Percentiles rank a stretch among this genome's conserved stretches.
These are phyloP conservation scores for Spiraea crenata DNA, from an alignment of 331 rosid genomes.

Conservation along the genomic window DNA sequence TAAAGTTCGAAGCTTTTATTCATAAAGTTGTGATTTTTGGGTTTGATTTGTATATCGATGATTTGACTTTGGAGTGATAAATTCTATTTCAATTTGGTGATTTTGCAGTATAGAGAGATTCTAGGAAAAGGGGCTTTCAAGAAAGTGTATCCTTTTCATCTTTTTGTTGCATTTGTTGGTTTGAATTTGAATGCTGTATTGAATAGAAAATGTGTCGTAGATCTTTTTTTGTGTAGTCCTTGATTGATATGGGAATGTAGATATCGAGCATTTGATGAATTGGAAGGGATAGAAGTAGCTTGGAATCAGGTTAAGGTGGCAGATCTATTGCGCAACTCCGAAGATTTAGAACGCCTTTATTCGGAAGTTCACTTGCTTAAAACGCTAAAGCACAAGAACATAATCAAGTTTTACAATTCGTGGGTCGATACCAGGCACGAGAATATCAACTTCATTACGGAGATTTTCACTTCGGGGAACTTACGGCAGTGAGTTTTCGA, in stretches of 20 bases:
- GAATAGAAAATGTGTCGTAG: not conserved
- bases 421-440: constrained; percentile 79
- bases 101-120: constrained; percentile 85
- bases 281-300: constrained; percentile 98
- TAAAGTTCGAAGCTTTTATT: not conserved
- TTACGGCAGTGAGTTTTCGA: constrained; percentile 75
- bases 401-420: constrained; percentile 80
- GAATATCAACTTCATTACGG: constrained; percentile 90
- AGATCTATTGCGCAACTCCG: constrained; percentile 69
- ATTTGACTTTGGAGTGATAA: constrained; percentile 2
- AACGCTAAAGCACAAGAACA: constrained; percentile 92
- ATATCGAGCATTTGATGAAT: constrained; percentile 94
- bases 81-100: constrained; percentile 14
- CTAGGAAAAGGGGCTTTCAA: constrained; percentile 95
- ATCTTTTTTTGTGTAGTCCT: constrained; percentile 34
- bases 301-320: constrained; percentile 96
- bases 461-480: constrained; percentile 92
- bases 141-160: constrained; percentile 86
- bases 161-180: not conserved
- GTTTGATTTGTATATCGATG: constrained; percentile 15
- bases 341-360: constrained; percentile 81
- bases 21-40: not conserved
- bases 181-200: constrained; percentile 4
- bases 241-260: constrained; percentile 48
- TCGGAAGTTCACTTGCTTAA: constrained; percentile 91